A percentile compares a stretch with the other conserved stretches of the same genome.
Evolutionary conservation across 805 yeast genomes (phyloP).

Genomic region (Lipomyces orientalis): DNA sequence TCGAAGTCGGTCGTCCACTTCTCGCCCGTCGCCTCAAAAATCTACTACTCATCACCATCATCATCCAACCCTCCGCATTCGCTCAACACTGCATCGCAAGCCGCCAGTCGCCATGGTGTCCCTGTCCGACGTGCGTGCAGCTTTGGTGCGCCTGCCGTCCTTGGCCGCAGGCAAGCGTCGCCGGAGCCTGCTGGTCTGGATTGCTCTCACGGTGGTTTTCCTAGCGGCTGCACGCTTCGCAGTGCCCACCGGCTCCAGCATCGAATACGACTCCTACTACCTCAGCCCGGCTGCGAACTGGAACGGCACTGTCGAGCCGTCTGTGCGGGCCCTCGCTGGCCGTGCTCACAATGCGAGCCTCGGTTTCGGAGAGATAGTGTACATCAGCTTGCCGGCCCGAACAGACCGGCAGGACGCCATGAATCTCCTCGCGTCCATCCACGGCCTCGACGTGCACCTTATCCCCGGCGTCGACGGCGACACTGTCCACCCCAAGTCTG

Average conservation of each 20-base stretch:
- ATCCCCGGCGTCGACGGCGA: constrained; percentile 26
- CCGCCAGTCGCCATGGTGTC: constrained; percentile 1
- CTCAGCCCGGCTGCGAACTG: neutral
- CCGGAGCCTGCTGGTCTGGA: neutral
- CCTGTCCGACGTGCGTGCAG: neutral
- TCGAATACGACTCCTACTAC: neutral
- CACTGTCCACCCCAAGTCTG: constrained; percentile 14
- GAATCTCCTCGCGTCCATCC: constrained; percentile 16
- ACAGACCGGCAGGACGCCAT: constrained; percentile 30
- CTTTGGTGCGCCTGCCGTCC: neutral
- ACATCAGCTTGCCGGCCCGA: constrained; percentile 27
- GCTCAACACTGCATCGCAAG: neutral
- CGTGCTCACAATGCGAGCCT: constrained; percentile 23
- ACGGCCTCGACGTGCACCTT: constrained; percentile 17
- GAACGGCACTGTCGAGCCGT: neutral
- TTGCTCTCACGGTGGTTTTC: neutral
- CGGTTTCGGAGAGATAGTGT: constrained; percentile 30
- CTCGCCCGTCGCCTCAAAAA: too few relatives aligned
- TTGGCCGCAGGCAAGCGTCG: neutral
- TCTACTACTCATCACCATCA: too few relatives aligned
- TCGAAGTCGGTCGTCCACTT: too few relatives aligned
- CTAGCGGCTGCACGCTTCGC: neutral
- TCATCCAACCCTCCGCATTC: too few relatives aligned
- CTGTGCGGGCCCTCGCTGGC: neutral
- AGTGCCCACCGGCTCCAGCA: neutral